phyloP scores from a whole-genome alignment of 2,329 filamentous ascomycete genomes.

The Colletotrichum sublineola region DNA sequence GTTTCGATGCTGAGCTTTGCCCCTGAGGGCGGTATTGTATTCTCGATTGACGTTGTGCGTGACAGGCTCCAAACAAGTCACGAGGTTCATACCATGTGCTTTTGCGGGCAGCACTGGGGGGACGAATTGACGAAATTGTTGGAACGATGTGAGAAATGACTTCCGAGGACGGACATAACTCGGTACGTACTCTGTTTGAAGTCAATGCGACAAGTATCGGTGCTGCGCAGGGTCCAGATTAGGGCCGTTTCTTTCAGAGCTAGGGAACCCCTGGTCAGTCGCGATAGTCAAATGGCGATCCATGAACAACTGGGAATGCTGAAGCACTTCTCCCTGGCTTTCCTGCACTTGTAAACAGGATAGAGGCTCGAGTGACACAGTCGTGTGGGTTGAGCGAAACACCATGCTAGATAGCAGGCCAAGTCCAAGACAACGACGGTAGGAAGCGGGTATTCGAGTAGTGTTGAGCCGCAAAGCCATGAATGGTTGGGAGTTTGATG shows the following conservation, averaged over 20 bases:
- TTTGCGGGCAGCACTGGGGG: neutral
- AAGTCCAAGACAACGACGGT: conserved; percentile 16
- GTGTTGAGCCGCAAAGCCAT: conserved; percentile 1
- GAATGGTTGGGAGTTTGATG: conserved; percentile 23
- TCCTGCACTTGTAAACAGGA: neutral
- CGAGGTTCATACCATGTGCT: neutral
- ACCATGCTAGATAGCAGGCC: conserved; percentile 1
- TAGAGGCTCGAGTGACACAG: neutral
- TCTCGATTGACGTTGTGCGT: neutral
- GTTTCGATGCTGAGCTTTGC: neutral
- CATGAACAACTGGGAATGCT: conserved; percentile 21
- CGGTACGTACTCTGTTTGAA: conserved; percentile 15
- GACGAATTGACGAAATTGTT: neutral
- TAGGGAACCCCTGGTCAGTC: conserved; percentile 26
- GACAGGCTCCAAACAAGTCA: conserved; percentile 1
- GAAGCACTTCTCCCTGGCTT: conserved; percentile 7
- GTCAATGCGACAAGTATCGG: conserved; percentile 16
- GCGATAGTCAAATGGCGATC: conserved; percentile 30
- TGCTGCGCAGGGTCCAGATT: conserved; percentile 35
- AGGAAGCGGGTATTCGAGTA: neutral
- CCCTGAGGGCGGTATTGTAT: neutral
- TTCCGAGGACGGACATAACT: conserved; percentile 8
- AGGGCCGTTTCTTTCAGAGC: conserved; percentile 33
- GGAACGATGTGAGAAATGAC: conserved; percentile 23
- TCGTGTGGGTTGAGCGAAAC: neutral